Conservation (phyloP, 768 basidiomycete genomes). For the Glaciozyma martinii region DNA sequence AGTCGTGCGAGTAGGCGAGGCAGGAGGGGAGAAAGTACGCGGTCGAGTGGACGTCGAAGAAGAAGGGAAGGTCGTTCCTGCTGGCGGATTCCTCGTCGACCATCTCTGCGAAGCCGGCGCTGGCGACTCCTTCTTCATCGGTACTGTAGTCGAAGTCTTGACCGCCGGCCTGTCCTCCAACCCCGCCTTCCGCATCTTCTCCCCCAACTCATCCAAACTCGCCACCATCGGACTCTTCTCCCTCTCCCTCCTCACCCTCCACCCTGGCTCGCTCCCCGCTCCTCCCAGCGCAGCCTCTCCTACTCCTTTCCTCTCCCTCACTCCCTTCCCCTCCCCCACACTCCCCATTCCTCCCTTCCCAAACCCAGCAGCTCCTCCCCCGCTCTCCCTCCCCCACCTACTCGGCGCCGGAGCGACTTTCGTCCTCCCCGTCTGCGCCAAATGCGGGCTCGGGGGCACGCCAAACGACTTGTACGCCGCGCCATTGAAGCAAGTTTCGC, state of each 20-base stretch:
- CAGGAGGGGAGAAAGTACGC: not conserved
- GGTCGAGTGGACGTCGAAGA: not conserved
- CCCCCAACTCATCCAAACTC: constrained; percentile 21
- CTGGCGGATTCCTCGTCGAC: not conserved
- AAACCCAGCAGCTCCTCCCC: not conserved
- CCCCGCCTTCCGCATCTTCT: constrained; percentile 8
- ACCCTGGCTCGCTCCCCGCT: too few relatives aligned
- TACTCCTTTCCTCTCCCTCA: not conserved
- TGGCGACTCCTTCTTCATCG: not conserved
- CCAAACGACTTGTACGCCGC: constrained; percentile 6
- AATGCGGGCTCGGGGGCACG: constrained; percentile 14
- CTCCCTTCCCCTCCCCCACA: not conserved
- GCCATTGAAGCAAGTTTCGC: constrained; percentile 28
- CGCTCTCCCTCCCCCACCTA: constrained; percentile 14
- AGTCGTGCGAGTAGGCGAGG: not conserved
- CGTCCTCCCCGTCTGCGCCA: not conserved
- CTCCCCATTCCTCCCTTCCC: not conserved
- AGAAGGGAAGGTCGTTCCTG: not conserved
- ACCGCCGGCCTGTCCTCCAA: not conserved
- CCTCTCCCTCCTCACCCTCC: constrained; percentile 12
- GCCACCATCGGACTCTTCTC: constrained; percentile 18
- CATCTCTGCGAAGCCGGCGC: not conserved
- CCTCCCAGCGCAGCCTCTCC: too few relatives aligned
- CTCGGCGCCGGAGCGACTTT: constrained; percentile 11
- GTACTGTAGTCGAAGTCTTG: not conserved